Conservation (phyloP, 352 stramenopile genomes). For the Pythium oligandrum region DNA sequence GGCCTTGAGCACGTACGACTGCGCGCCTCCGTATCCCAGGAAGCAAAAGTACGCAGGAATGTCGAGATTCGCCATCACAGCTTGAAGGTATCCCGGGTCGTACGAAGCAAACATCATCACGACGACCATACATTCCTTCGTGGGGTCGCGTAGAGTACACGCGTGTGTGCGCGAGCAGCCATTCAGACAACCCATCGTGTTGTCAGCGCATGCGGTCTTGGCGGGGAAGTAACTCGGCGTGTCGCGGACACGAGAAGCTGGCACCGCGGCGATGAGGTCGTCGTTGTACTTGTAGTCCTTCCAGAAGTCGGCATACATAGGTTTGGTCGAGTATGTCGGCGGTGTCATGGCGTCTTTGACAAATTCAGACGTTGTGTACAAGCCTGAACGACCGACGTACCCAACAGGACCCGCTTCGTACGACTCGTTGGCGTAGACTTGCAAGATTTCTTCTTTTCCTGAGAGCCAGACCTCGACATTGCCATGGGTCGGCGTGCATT, state of each 20-base stretch:
- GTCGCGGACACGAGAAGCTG: background rate
- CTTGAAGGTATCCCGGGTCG: slow-evolving; percentile 8
- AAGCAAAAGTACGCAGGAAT: slow-evolving; percentile 15
- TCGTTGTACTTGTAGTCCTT: slow-evolving; percentile 9
- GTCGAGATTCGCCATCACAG: slow-evolving; percentile 8
- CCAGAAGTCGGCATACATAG: slow-evolving; percentile 10
- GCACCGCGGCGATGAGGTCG: slow-evolving; percentile 8
- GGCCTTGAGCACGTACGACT: slow-evolving; percentile 22
- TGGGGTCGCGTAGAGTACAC: slow-evolving; percentile 2
- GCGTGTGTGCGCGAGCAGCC: slow-evolving; percentile 9
- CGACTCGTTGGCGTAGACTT: slow-evolving; percentile 4
- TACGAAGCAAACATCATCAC: slow-evolving; percentile 1
- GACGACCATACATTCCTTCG: slow-evolving; percentile 11
- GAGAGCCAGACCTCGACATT: slow-evolving; percentile 9
- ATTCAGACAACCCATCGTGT: slow-evolving; percentile 3
- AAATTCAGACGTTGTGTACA: slow-evolving; percentile 32
- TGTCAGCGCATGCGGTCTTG: slow-evolving; percentile 1
- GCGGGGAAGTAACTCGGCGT: slow-evolving; percentile 2
- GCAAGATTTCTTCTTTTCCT: slow-evolving; percentile 13
- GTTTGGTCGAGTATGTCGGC: slow-evolving; percentile 8
- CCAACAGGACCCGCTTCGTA: slow-evolving; percentile 1
- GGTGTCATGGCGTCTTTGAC: slow-evolving; percentile 7
- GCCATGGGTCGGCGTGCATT: slow-evolving; percentile 3
- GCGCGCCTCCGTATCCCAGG: no score
- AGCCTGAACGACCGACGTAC: slow-evolving; percentile 6